Evolutionary conservation across 73 alveolate genomes (phyloP).

Genomic region (Paraurostyla sp.): DNA sequence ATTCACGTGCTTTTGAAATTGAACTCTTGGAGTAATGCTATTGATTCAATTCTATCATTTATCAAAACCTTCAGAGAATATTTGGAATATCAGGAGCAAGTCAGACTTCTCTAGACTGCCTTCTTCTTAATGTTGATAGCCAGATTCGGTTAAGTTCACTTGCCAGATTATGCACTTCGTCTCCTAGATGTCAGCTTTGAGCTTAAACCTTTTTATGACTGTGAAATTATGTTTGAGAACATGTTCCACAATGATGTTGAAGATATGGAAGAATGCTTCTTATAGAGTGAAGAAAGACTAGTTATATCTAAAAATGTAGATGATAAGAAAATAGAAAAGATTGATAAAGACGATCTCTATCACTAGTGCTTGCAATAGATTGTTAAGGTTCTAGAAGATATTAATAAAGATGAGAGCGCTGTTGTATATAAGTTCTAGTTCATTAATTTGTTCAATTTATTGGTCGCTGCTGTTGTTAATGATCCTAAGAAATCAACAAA

Average conservation of each 20-base stretch:
- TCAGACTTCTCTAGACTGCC: neutral
- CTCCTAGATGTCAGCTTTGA: neutral
- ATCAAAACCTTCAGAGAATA: neutral
- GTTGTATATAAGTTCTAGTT: neutral
- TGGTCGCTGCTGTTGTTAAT: slow-evolving; percentile 22
- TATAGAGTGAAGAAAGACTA: slow-evolving; percentile 12
- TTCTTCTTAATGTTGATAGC: slow-evolving; percentile 11
- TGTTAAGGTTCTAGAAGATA: neutral
- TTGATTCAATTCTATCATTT: slow-evolving; percentile 4
- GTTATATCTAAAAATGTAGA: neutral
- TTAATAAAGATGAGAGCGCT: slow-evolving; percentile 35
- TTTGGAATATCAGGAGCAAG: neutral
- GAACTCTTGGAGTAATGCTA: neutral
- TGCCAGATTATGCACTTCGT: slow-evolving; percentile 6
- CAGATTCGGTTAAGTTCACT: neutral
- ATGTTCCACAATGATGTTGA: too few relatives aligned
- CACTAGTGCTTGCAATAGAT: neutral
- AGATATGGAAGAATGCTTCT: neutral
- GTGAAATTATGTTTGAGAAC: too few relatives aligned
- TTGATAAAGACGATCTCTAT: neutral
- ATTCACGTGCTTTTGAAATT: slow-evolving; percentile 9
- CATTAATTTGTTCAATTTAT: slow-evolving; percentile 7
- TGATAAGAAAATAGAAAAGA: neutral
- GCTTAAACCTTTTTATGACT: neutral
- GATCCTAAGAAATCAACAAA: slow-evolving; percentile 39